Evolutionary conservation across 2,329 filamentous ascomycete genomes (phyloP), one percentile per base, ranked within the genome.

Genomic region (Pseudogymnoascus sp.): DNA sequence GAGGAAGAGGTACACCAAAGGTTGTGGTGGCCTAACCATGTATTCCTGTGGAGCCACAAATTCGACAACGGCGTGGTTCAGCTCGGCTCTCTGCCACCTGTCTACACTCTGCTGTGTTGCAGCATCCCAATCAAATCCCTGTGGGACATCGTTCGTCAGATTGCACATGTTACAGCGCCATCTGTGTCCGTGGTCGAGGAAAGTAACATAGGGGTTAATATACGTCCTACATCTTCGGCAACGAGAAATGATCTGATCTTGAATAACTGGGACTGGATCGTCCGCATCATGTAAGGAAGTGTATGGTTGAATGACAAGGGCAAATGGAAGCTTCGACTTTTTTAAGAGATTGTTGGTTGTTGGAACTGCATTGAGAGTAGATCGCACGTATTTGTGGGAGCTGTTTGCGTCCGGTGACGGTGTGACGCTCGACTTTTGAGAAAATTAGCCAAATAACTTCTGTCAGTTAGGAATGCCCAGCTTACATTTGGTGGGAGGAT

Each of bases 121-220:
- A 35, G 91, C 88, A 76, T 99, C 94, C 94, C 94, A 99, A 75
- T 99, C 94, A 69, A 99, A 99, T 38, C 92, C 92, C 77, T 99
- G 94, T n/a, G 94, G 94, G 40, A 97, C 93, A 70, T 99, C 94
- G 74, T 99, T 99, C 69, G 92, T 97, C 67, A 99, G 81, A 76
- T 96, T 97, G 77, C 94, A 99, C 92, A 99, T 97, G 78, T 99
- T 99, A 80, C 94, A 99, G 72, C 93, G 88, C 94, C 94, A 99
- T 73, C 94, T 85, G 77, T 99, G 94, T 56, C 94, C 94, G 73
- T 97, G 91, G 71, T 99, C 94, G 65, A 99, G 80, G 78, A 99
- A 99, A 56, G 91, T 91, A 65, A 96, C 94, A 70, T 93, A 99
- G 11, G 94, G 92, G 75, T 97, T 97, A 80, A 97, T 97, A 75